A percentile compares a stretch with the other conserved stretches of the same genome.
Evolutionary conservation across 2,329 filamentous ascomycete genomes (phyloP).

Genomic region (Tricladium varicosporioides): DNA sequence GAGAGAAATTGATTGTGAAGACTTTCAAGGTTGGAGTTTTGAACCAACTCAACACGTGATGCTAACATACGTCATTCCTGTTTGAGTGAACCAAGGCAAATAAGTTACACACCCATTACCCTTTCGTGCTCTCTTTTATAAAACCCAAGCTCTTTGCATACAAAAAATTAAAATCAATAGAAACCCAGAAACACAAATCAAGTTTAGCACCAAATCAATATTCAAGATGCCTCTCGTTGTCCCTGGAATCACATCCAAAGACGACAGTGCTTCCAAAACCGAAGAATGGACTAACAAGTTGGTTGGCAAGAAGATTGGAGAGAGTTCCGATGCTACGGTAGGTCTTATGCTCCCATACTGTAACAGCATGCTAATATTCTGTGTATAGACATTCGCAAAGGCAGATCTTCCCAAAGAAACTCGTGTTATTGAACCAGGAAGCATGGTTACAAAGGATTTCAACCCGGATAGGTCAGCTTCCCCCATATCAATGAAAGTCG

Average conservation of each 20-base stretch:
- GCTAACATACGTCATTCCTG: too few relatives aligned
- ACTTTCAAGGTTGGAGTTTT: too few relatives aligned
- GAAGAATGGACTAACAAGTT: conserved; percentile 62
- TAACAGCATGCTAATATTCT: conserved; percentile 5
- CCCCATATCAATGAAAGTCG: neutral
- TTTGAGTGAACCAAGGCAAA: too few relatives aligned
- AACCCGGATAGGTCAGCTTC: conserved; percentile 32
- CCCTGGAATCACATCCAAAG: conserved; percentile 50
- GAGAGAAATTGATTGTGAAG: too few relatives aligned
- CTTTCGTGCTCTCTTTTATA: too few relatives aligned
- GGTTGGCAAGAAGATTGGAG: conserved; percentile 60
- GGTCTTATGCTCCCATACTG: conserved; percentile 19
- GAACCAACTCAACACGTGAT: too few relatives aligned
- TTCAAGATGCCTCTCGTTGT: conserved; percentile 63
- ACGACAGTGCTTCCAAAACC: conserved; percentile 38
- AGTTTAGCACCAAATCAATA: conserved; percentile 2
- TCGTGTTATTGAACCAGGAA: conserved; percentile 55
- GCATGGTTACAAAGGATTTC: conserved; percentile 58
- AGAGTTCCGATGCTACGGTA: conserved; percentile 54
- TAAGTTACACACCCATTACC: too few relatives aligned
- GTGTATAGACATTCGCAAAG: conserved; percentile 55
- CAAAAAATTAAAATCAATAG: conserved; percentile 7
- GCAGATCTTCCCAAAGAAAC: conserved; percentile 55
- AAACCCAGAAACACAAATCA: conserved; percentile 11
- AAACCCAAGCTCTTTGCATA: too few relatives aligned